Base-by-base conservation (phyloP, 148 eudicot genomes). In the Suaeda aralocaspica region DNA sequence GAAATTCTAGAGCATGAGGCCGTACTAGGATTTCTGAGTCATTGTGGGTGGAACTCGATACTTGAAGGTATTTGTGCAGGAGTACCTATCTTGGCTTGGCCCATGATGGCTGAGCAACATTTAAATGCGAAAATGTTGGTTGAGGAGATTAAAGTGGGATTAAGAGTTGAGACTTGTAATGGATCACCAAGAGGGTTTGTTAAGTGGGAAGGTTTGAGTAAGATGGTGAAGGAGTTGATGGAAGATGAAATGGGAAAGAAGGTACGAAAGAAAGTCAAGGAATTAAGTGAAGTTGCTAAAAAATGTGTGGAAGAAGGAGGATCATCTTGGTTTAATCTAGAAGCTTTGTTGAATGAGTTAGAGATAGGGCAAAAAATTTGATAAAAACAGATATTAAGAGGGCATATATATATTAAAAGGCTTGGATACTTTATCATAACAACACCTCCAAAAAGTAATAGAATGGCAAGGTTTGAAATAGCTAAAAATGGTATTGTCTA, bases 21-120 rank as follows among this genome's bases (percentile, higher is more conserved):
- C 5, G 78, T 85, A 0, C 53, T 65, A 15, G 92, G 95, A 4
- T 87, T 85, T 72, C 15, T 92, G 45, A 89, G 89, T 70, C 97
- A 92, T 22, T 89, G 96, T 29, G 92, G 97, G 2, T 87, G 97
- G 97, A 92, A 89, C 80, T 92, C 97, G 8, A 82, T 77, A 4
- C 9, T 78, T 18, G 97, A 91, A 69, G 85, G 92, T 66, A 67
- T 86, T 29, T 92, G 89, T 15, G 86, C 89, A 0, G 74, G 73
- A 12, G 89, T 86, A 4, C 92, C 97, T 0, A 83, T 92, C 26
- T 70, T 92, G 22, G 89, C 88, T 0, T 85, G 90, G 90, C 97
- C 96, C 1, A 80, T 87, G 82, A 79, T 87, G 85, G 97, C 92
- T 0, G 97, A 92, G 36, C 91, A 92, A 30, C 86, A 64, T 15